These are phyloP conservation scores for Barnettozyma hawaiiensis DNA, from an alignment of 1,139 yeast species.

Conservation along the genomic window DNA sequence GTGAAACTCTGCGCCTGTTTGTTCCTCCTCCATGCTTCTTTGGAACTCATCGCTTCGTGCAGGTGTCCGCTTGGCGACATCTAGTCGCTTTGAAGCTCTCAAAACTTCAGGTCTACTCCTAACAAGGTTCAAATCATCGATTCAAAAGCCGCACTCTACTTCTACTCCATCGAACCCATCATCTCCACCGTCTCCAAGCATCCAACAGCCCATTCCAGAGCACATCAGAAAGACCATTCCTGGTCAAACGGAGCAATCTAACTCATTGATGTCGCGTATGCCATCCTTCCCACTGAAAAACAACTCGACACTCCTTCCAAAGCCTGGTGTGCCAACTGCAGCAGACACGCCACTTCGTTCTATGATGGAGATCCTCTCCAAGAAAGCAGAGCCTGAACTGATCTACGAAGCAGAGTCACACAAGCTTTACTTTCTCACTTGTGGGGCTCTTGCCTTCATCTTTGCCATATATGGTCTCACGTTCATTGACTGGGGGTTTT, in stretches of 20 bases:
- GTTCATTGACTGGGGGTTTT: constrained; percentile 56
- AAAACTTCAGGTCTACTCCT: background rate
- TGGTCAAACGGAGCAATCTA: constrained; percentile 50
- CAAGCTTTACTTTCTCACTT: constrained; percentile 62
- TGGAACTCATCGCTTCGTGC: background rate
- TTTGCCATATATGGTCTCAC: constrained; percentile 62
- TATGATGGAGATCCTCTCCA: constrained; percentile 54
- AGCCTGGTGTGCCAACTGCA: constrained; percentile 69
- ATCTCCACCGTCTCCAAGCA: background rate
- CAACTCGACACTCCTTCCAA: constrained; percentile 68
- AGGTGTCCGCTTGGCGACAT: background rate
- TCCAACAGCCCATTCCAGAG: constrained; percentile 15
- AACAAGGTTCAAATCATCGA: constrained; percentile 8
- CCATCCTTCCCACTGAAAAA: constrained; percentile 65
- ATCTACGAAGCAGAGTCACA: constrained; percentile 84
- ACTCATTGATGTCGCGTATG: constrained; percentile 43
- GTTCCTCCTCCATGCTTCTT: constrained; percentile 2
- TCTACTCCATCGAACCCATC: background rate
- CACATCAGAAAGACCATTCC: constrained; percentile 40
- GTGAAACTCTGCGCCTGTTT: too few species aligned
- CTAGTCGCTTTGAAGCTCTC: background rate
- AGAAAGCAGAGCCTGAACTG: constrained; percentile 60
- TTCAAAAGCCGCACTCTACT: constrained; percentile 3
- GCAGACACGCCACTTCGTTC: constrained; percentile 60
- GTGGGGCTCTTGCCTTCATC: constrained; percentile 64